These are phyloP conservation scores for Sugiyamaella valdiviana DNA, from an alignment of 805 yeast genomes.

Conservation along the genomic window DNA sequence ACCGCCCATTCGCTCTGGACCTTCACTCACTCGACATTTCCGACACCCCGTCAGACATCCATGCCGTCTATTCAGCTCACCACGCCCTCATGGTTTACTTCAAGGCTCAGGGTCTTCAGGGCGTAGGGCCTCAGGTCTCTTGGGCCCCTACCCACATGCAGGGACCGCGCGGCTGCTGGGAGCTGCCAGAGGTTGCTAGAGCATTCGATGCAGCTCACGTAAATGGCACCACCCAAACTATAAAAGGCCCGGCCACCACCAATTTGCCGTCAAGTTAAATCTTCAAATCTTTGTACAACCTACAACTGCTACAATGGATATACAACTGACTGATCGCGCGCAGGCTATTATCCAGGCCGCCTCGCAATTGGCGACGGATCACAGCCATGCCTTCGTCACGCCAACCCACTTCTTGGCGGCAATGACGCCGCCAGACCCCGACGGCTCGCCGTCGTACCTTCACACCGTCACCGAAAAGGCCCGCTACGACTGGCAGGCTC, in stretches of 20 bases:
- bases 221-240: neutral
- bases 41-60: no score
- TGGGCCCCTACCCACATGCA: neutral
- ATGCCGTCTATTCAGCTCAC: no score
- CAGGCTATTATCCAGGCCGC: conserved; percentile 74
- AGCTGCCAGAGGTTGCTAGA: neutral
- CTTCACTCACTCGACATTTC: no score
- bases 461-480: conserved; percentile 81
- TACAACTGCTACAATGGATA: no score
- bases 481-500: conserved; percentile 75
- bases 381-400: conserved; percentile 70
- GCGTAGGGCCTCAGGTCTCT: no score
- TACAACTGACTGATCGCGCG: conserved; percentile 89
- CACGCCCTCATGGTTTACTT: no score
- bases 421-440: conserved; percentile 62
- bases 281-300: neutral
- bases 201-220: neutral
- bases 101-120: no score
- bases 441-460: conserved; percentile 54
- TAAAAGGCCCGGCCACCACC: neutral
- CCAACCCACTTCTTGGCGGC: conserved; percentile 94
- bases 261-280: neutral
- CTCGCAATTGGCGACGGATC: conserved; percentile 73
- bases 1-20: no score
- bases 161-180: neutral